Base-by-base conservation (phyloP, 2,329 filamentous ascomycete species). In the Fusarium vanettenii region DNA sequence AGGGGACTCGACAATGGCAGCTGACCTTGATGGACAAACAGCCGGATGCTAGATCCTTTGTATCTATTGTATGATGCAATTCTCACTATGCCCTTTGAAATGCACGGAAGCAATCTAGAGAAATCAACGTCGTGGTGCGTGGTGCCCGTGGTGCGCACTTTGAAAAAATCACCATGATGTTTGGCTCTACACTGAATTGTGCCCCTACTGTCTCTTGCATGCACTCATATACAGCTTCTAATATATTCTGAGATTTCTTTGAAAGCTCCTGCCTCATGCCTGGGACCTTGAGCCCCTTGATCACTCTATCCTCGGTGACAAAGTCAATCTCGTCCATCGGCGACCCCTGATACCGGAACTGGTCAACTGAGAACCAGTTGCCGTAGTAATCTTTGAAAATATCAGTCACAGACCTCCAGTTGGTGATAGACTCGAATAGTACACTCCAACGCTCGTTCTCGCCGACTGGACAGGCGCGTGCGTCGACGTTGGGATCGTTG, bases 141-240 rank as follows among this genome's bases (percentile, higher is more conserved):
- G 48, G 10, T 52, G 27, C 27, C 18, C 10, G 18, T 31, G 18
- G 48, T 31, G 18, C 18, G 48, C 14, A 50, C 25, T 31, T 52
- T 31, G 48, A 52, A 52, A 52, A 13, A 52, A 8, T 13, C 48
- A 31, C 10, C 3, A 5, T 52, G 10, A 52, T 3, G 6, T 14
- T n/a, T 6, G 1, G 11, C 18, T 52, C 18, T 20, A 13, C 18
- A 14, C 6, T 13, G 6, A 16, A 52, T n/a, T 13, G 2, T 6
- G 18, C 16, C 5, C 6, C 3, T 20, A 14, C 5, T 5, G 14
- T 20, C 25, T 8, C 13, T 18, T 50, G 9, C 14, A 1, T 4
- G 4, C 1, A 11, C 3, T 11, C 0, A 11, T 7, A n/a, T 10
- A 3, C 3, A 50, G 11, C 16, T n/a, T 27, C 4, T 6, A 0